phyloP scores from a whole-genome alignment of 2,329 filamentous ascomycete genomes.

The Fusarium tupiense region DNA sequence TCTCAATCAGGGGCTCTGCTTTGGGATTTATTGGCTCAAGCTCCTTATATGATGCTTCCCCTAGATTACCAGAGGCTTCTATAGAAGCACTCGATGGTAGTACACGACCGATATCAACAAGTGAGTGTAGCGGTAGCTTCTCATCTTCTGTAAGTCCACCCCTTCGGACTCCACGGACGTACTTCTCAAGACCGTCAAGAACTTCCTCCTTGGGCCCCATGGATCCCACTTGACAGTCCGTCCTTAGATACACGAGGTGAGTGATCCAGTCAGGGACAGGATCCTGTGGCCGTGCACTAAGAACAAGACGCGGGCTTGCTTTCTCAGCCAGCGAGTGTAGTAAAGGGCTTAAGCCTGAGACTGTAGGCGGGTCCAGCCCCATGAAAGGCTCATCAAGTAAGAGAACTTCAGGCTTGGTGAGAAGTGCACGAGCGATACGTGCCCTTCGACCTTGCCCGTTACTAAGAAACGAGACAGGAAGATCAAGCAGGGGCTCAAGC shows the following conservation, averaged over 20 bases:
- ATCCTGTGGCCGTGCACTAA: slow-evolving; percentile 87
- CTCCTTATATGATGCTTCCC: slow-evolving; percentile 24
- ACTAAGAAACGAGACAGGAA: slow-evolving; percentile 89
- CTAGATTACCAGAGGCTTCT: not conserved
- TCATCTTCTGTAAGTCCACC: slow-evolving; percentile 58
- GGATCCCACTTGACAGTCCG: slow-evolving; percentile 70
- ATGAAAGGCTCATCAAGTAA: slow-evolving; percentile 95
- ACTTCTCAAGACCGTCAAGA: slow-evolving; percentile 60
- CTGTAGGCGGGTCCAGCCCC: slow-evolving; percentile 89
- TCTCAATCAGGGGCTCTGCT: slow-evolving; percentile 82
- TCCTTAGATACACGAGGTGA: slow-evolving; percentile 78
- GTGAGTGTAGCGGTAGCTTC: slow-evolving; percentile 57
- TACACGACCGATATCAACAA: slow-evolving; percentile 61
- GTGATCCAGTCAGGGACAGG: slow-evolving; percentile 90
- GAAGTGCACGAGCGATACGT: slow-evolving; percentile 85
- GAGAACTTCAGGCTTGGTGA: slow-evolving; percentile 81
- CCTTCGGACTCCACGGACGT: slow-evolving; percentile 58
- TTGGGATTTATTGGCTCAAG: slow-evolving; percentile 37
- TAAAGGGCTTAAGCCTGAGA: slow-evolving; percentile 75
- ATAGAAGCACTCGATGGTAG: slow-evolving; percentile 45
- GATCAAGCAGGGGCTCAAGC: slow-evolving; percentile 73
- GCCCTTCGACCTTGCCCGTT: slow-evolving; percentile 92
- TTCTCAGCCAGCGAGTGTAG: slow-evolving; percentile 73
- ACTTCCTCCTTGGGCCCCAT: slow-evolving; percentile 74
- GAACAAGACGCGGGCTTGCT: slow-evolving; percentile 75